Evolutionary conservation across 208 protist species (phyloP).

Genomic region (Leishmania arabica): DNA sequence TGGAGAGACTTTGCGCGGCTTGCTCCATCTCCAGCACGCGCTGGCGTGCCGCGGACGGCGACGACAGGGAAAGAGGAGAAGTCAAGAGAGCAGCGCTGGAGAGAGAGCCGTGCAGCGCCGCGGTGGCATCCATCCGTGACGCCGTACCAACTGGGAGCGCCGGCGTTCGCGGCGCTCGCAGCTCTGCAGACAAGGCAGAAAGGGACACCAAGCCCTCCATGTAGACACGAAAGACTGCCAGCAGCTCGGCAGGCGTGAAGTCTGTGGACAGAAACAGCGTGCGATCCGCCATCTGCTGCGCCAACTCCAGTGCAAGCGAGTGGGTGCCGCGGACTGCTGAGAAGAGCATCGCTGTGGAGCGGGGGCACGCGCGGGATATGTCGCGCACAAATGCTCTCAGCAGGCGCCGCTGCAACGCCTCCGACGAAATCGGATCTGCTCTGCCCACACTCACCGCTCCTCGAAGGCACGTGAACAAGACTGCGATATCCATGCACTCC

Average conservation of each 20-base stretch:
- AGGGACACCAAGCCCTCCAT: conserved; percentile 51
- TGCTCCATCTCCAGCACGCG: conserved; percentile 29
- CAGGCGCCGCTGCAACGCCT: conserved; percentile 31
- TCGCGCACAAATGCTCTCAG: conserved; percentile 41
- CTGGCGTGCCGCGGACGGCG: conserved; percentile 9
- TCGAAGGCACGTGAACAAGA: conserved; percentile 60
- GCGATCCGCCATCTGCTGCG: conserved; percentile 60
- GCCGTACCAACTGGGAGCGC: not conserved
- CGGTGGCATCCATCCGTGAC: not conserved
- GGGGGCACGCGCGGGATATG: conserved; percentile 48
- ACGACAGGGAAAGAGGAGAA: not conserved
- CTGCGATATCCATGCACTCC: conserved; percentile 66
- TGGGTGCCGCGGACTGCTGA: conserved; percentile 36
- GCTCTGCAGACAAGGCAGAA: conserved; percentile 26
- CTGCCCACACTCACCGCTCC: not conserved
- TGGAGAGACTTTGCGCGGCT: conserved; percentile 48
- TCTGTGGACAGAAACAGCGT: conserved; percentile 80
- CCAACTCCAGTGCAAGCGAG: conserved; percentile 33
- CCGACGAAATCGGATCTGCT: not conserved
- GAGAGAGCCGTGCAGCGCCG: not conserved
- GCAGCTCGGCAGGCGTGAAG: conserved; percentile 78
- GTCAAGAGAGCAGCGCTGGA: not conserved
- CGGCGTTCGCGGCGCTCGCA: conserved; percentile 6
- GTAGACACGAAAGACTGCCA: conserved; percentile 74
- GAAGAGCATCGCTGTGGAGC: conserved; percentile 77